Conservation (phyloP, 371 early-diverging fungal genomes). For the Apophysomyces trapeziformis region DNA sequence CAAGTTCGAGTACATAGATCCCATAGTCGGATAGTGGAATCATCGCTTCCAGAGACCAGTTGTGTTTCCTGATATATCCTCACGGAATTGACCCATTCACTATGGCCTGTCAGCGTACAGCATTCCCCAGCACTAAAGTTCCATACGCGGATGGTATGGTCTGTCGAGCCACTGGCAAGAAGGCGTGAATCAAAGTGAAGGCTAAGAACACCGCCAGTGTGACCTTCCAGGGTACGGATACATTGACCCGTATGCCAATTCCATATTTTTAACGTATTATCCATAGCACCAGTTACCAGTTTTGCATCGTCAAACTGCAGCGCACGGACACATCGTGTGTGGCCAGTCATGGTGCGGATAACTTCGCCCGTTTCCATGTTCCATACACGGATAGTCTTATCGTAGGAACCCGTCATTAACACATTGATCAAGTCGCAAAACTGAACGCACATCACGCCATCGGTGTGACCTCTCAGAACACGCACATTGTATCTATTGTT, state of each 20-base stretch:
- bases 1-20: constrained; percentile 77
- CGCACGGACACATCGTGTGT: constrained; percentile 85
- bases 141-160: constrained; percentile 91
- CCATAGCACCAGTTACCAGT: constrained; percentile 88
- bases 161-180: constrained; percentile 85
- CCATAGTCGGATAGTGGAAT: constrained; percentile 84
- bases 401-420: constrained; percentile 87
- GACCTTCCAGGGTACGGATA: constrained; percentile 83
- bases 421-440: constrained; percentile 74
- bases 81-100: constrained; percentile 89
- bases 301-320: constrained; percentile 87
- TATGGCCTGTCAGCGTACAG: constrained; percentile 82
- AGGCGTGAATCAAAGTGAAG: constrained; percentile 84
- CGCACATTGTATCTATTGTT: constrained; percentile 65
- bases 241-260: constrained; percentile 90
- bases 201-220: constrained; percentile 84
- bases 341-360: constrained; percentile 78
- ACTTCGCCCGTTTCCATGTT: constrained; percentile 75
- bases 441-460: constrained; percentile 88
- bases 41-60: constrained; percentile 84
- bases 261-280: constrained; percentile 97
- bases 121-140: constrained; percentile 83
- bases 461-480: constrained; percentile 75
- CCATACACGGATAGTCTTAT: constrained; percentile 85
- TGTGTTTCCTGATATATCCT: constrained; percentile 67